Percentiles rank a stretch among this genome's conserved stretches.
phyloP scores from a whole-genome alignment of 2,329 filamentous ascomycete genomes.

The Coniochaeta sp. region DNA sequence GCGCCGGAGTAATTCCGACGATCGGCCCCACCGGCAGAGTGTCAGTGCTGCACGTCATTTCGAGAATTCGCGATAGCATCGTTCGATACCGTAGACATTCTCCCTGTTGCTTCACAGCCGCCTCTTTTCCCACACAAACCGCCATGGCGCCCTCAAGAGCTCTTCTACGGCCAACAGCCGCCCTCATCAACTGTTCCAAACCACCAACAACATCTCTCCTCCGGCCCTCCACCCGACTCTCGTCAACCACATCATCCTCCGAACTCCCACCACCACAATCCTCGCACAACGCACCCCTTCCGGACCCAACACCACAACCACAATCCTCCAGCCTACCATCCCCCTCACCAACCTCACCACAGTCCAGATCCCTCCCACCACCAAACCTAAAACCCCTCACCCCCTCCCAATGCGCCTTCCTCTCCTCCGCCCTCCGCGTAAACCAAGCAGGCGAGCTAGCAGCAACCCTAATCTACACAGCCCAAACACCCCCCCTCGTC shows the following conservation, averaged over 20 bases:
- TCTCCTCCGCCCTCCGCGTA: constrained; percentile 58
- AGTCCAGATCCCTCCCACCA: constrained; percentile 14
- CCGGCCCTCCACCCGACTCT: constrained; percentile 7
- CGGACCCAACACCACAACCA: too few species aligned
- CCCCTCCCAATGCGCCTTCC: constrained; percentile 61
- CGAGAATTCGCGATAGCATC: neutral
- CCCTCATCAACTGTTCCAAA: neutral
- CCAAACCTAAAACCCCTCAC: constrained; percentile 54
- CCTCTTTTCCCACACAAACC: neutral
- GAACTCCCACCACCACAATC: neutral
- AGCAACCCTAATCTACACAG: constrained; percentile 86
- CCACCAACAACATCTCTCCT: neutral
- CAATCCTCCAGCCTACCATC: too few species aligned
- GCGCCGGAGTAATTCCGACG: constrained; percentile 1
- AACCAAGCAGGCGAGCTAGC: constrained; percentile 98
- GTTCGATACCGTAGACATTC: neutral
- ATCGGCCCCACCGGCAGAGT: neutral
- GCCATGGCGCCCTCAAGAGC: constrained; percentile 5
- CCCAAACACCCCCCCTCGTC: constrained; percentile 77
- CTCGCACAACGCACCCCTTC: too few species aligned
- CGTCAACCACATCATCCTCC: constrained; percentile 1
- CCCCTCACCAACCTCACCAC: neutral
- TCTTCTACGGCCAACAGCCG: neutral
- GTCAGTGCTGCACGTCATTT: constrained; percentile 1
- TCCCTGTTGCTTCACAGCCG: neutral